Evolutionary conservation across 352 stramenopile species (phyloP).

Genomic region (Pythium sukuiense): DNA sequence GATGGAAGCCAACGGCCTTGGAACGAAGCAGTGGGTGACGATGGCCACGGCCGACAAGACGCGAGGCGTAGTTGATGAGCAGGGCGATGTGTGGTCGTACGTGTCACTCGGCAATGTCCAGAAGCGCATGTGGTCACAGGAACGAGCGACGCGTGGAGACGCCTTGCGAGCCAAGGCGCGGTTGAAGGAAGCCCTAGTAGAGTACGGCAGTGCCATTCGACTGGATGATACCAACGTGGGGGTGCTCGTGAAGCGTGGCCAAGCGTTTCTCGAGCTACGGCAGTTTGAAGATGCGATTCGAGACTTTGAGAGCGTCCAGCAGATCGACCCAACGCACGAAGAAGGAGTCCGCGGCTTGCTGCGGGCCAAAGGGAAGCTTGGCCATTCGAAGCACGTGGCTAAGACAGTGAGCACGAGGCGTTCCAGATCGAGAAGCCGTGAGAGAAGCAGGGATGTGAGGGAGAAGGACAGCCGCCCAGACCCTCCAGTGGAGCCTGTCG

Average conservation of each 20-base stretch:
- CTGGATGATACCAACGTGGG: slow-evolving; percentile 31
- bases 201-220: slow-evolving; percentile 41
- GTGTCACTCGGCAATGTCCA: slow-evolving; percentile 33
- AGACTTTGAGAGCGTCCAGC: slow-evolving; percentile 33
- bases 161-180: slow-evolving; percentile 29
- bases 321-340: slow-evolving; percentile 24
- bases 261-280: slow-evolving; percentile 25
- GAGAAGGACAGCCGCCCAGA: not conserved
- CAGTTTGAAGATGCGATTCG: slow-evolving; percentile 39
- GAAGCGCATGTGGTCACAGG: slow-evolving; percentile 39
- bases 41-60: not conserved
- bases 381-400: slow-evolving; percentile 20
- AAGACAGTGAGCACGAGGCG: not conserved
- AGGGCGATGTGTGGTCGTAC: slow-evolving; percentile 31
- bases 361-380: slow-evolving; percentile 26
- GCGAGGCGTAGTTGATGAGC: not conserved
- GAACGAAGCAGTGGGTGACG: not conserved
- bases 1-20: slow-evolving; percentile 20
- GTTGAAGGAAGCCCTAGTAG: slow-evolving; percentile 32
- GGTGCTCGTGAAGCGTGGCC: slow-evolving; percentile 28
- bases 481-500: not conserved
- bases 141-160: slow-evolving; percentile 30
- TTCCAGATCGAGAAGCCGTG: slow-evolving; percentile 6
- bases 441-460: not conserved
- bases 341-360: slow-evolving; percentile 22